Evolutionary conservation across 768 basidiomycete species (phyloP), one percentile per base, ranked within the genome.

Genomic region (Auricularia cornea): DNA sequence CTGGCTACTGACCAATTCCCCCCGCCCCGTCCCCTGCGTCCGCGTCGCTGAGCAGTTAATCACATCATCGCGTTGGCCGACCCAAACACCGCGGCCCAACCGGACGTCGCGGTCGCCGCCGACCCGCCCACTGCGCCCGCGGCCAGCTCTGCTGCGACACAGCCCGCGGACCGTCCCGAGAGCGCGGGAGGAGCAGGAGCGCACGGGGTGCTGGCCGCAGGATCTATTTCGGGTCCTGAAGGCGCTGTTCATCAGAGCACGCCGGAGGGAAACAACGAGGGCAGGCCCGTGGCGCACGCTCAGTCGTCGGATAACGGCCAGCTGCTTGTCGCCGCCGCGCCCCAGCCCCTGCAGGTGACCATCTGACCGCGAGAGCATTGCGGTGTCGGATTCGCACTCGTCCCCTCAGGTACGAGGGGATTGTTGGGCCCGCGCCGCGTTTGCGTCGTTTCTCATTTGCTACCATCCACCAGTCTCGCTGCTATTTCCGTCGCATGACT

Each of bases 1-100:
- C 64, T 62, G 63, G 28, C 16, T 61, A 29, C 32, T 38, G 48
- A 26, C 14, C 10, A 54, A 59, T 51, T 68, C n/a, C 33, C 30
- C 26, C 52, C 32, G 59, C 32, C 60, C n/a, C 51, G 23, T 6
- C 63, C 30, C 35, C 61, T 68, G 60, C 66, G 56, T 29, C 10
- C 23, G 16, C 26, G 20, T 63, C 16, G 32, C 8, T 1, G 59
- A 38, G 35, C 35, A 80, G 79, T 75, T 66, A 81, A 80, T 66
- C 79, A 80, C 62, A 66, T 79, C 67, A 68, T 76, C 31, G 31
- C 28, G 60, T 60, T 60, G 60, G 28, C 11, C 20, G 29, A 38
- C 61, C 11, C 61, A n/a, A 54, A 23, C 44, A 18, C 44, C 12
- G 20, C 44, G 1, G 44, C 23, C 16, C 44, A 18, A 48, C 44